Evolutionary conservation across 805 yeast species (phyloP), one percentile per base, ranked within the genome.

Genomic region (Kodamaea lidongshanica): DNA sequence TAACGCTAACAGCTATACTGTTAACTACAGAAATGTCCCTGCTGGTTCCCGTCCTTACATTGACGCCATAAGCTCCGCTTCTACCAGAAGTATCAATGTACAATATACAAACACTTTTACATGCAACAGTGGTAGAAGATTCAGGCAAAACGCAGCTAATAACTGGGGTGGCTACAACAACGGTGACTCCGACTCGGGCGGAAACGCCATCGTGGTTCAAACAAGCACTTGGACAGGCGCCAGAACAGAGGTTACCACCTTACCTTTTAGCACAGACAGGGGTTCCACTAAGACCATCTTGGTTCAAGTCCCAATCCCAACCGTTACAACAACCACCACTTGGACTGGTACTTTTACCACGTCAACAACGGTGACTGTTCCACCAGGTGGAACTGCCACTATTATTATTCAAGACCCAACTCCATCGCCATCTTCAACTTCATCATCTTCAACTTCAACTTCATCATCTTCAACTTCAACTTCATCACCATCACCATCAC

Each of bases 21-120:
- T 35, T 7, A 30, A 14, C 10, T 54, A 45, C 34, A 15, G 19
- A 4, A 48, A 45, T 29, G 23, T 55, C 16, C 58, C 59, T 6
- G 54, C 56, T 2, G 61, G 60, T 2, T 49, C 39, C 34, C 35
- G 54, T 11, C 51, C 53, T 6, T 51, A 40, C 30, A 38, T 51
- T 19, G 46, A 44, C 26, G 37, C 23, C 11, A 19, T 38, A 4
- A 18, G 23, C 12, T 6, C 30, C 5, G 22, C 34, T 12, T 12
- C 33, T 4, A 16, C 16, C n/a, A 32, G 34, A 6, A 17, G 5
- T 4, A 10, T 16, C 11, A 22, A 19, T 4, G 22, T 16, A 1
- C 12, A 13, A 9, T 39, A 37, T 27, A 37, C 34, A 7, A 39
- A 46, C 34, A 30, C 19, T 9, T 42, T 30, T 19, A 23, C 23